Evolutionary conservation across 495 filamentous ascomycete genomes (phyloP), one percentile per base, ranked within the genome.

Genomic region (Umbilicaria muhlenbergii): DNA sequence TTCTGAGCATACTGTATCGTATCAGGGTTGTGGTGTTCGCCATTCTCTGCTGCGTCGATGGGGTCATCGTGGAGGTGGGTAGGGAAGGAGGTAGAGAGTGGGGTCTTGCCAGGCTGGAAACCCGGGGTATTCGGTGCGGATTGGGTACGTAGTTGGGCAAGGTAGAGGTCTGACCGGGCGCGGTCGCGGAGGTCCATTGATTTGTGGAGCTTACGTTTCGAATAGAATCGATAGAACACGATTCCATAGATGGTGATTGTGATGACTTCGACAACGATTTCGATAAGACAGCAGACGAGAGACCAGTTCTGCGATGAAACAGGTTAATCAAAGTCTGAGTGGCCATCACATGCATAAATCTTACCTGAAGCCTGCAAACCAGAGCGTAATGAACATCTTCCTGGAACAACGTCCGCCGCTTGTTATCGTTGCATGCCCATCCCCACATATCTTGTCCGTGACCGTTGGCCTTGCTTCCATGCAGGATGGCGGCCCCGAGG

Each of bases 151-250:
- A 96, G 77, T 56, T 96, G 91, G 37, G 89, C 91, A 42, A 96
- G 85, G 69, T 95, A 96, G 44, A 98, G 71, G 57, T 94, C 87
- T 51, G 79, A 84, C 45, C 91, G 82, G 51, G 91, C 91, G 54
- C 79, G 80, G 71, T 99, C 91, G 52, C 91, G 88, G 54, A 81
- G 65, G 61, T 94, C 83, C 89, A 99, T 96, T 41, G 85, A 84
- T 67, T 94, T 96, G 60, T 80, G 80, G 44, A 99, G 83, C 53
- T 78, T 77, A 58, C 84, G 81, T 71, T 99, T 99, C 45, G 83
- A 83, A 73, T 85, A 91, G 70, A 93, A 83, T 51, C 91, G 83
- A 71, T 91, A 96, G 68, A 94, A 94, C 58, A 92, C 78, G 57
- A 95, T 72, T 58, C 70, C 85, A 68, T 99, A 99, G 56, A 99